Percentiles rank a stretch among this genome's conserved stretches.
Evolutionary conservation across 2,329 filamentous ascomycete species (phyloP).

Genomic region (Trichoderma koningiopsis): DNA sequence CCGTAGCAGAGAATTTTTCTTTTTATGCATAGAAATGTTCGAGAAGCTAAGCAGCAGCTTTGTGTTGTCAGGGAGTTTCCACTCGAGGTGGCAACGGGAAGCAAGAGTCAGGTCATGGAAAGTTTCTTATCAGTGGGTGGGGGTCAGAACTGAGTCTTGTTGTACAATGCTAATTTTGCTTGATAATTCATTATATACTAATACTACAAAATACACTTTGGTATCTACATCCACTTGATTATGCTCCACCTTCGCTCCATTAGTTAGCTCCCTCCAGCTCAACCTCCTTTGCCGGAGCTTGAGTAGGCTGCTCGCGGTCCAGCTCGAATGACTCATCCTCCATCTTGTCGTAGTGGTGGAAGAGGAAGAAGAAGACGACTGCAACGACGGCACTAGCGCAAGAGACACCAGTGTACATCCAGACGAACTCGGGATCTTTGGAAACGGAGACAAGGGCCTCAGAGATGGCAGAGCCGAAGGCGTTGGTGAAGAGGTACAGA

Average conservation of each 20-base stretch:
- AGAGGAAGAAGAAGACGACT: slow-evolving; percentile 53
- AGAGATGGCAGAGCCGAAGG: slow-evolving; percentile 60
- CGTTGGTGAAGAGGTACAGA: slow-evolving; percentile 62
- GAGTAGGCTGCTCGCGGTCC: slow-evolving; percentile 36
- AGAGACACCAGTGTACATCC: slow-evolving; percentile 66
- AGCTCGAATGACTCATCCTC: slow-evolving; percentile 46
- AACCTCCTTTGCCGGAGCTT: slow-evolving; percentile 16
- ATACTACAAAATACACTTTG: slow-evolving; percentile 6
- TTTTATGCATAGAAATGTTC: slow-evolving; percentile 20
- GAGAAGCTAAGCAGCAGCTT: slow-evolving; percentile 17
- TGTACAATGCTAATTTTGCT: background rate
- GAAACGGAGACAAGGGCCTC: slow-evolving; percentile 62
- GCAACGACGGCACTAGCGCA: slow-evolving; percentile 51
- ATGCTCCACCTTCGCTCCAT: background rate
- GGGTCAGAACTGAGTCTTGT: background rate
- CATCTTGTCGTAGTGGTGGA: slow-evolving; percentile 43
- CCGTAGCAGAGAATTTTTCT: background rate
- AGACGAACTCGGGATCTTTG: slow-evolving; percentile 65
- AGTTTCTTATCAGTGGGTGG: slow-evolving; percentile 2
- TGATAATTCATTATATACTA: slow-evolving; percentile 2
- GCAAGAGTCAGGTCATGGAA: slow-evolving; percentile 14
- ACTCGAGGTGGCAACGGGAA: background rate
- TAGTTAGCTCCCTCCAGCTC: slow-evolving; percentile 16
- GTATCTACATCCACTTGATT: slow-evolving; percentile 11
- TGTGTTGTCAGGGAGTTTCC: background rate